Conservation (phyloP, 225 moss, liverwort and hornwort genomes). For the Takakia lepidozioides region DNA sequence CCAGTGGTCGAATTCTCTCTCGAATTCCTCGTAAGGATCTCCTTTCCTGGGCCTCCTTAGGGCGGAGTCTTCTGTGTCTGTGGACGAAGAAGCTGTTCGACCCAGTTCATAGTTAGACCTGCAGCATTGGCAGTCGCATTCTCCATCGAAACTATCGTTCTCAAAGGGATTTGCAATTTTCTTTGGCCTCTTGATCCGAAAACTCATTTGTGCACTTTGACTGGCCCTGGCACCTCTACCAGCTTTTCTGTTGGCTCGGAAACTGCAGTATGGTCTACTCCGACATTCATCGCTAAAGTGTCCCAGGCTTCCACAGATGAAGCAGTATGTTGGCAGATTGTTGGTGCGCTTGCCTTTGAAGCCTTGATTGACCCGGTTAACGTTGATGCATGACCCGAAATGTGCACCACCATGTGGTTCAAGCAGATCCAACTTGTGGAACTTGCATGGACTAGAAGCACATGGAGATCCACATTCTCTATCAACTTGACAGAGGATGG, state of each 20-base stretch:
- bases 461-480: neutral
- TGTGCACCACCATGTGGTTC: constrained; percentile 1
- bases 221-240: neutral
- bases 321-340: neutral
- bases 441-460: neutral
- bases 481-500: neutral
- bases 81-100: too few species aligned
- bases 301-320: neutral
- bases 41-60: neutral
- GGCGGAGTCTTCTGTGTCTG: neutral
- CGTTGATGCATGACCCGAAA: neutral
- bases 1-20: constrained; percentile 16
- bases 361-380: neutral
- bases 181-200: too few species aligned
- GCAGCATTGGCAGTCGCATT: too few species aligned
- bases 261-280: constrained; percentile 1
- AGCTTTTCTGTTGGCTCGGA: neutral
- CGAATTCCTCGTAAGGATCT: constrained; percentile 14
- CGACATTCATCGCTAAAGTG: neutral
- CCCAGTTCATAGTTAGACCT: too few species aligned
- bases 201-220: constrained; percentile 3
- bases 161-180: too few species aligned
- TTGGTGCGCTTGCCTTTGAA: neutral
- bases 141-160: too few species aligned
- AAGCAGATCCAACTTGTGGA: neutral